These are phyloP conservation scores for Podospora conica DNA, from an alignment of 495 filamentous ascomycete species.

Conservation along the genomic window DNA sequence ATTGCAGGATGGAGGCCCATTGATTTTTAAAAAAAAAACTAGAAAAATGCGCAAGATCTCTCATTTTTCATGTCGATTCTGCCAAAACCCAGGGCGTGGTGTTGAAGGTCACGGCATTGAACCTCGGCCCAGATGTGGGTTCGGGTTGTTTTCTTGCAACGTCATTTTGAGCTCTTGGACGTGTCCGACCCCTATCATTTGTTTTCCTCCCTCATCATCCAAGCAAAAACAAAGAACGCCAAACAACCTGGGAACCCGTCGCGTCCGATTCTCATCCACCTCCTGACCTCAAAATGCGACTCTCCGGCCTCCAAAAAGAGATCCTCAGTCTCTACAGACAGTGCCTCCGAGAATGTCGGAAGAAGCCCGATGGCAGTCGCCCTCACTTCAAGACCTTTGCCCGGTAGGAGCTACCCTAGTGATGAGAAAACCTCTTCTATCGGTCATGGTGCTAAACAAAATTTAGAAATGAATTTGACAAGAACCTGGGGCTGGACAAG, in stretches of 20 bases:
- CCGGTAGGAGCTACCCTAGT: constrained; percentile 21
- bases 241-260: too few relatives aligned
- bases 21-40: too few relatives aligned
- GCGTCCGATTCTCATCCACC: neutral
- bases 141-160: neutral
- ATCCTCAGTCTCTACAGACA: constrained; percentile 80
- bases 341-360: constrained; percentile 71
- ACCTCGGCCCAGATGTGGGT: neutral
- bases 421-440: neutral
- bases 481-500: constrained; percentile 63
- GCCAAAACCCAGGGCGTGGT: neutral
- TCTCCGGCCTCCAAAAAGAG: constrained; percentile 87
- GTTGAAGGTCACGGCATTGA: neutral
- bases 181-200: neutral
- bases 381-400: constrained; percentile 38
- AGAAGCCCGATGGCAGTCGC: constrained; percentile 59
- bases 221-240: too few relatives aligned
- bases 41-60: too few relatives aligned
- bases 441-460: constrained; percentile 7
- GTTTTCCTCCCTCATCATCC: neutral
- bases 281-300: constrained; percentile 40
- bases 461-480: constrained; percentile 67
- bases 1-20: too few relatives aligned
- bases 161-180: neutral
- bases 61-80: too few relatives aligned